Conservation (phyloP, 495 filamentous ascomycete genomes). For the Neurospora sp. region DNA sequence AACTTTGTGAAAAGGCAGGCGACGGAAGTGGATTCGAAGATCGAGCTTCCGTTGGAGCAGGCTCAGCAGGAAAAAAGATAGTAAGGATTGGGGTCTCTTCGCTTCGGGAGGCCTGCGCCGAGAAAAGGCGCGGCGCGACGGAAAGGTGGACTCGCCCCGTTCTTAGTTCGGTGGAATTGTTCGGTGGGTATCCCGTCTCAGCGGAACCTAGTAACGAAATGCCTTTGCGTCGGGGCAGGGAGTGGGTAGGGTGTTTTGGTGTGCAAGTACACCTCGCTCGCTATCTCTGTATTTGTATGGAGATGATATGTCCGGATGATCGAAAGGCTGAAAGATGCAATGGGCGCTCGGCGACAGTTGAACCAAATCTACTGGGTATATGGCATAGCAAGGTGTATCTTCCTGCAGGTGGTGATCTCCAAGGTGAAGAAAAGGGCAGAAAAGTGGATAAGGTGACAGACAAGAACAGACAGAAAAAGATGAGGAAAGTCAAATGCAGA, state of each 20-base stretch:
- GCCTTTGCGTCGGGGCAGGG: background rate
- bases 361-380: background rate
- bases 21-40: background rate
- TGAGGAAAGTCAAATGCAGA: background rate
- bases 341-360: background rate
- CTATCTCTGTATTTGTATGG: background rate
- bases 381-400: background rate
- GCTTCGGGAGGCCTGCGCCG: background rate
- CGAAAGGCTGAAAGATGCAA: background rate
- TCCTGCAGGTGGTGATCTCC: too few relatives aligned
- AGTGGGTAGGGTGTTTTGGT: background rate
- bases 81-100: background rate
- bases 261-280: background rate
- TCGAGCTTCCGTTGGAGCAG: background rate
- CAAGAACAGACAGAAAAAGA: background rate
- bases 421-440: background rate
- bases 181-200: background rate
- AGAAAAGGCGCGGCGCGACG: background rate
- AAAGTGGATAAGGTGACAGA: background rate
- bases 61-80: background rate
- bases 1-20: background rate
- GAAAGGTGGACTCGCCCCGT: background rate
- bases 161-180: background rate
- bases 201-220: background rate
- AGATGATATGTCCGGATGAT: background rate